Conservation (phyloP, 495 filamentous ascomycete genomes). For the Elaphomyces granulatus region DNA sequence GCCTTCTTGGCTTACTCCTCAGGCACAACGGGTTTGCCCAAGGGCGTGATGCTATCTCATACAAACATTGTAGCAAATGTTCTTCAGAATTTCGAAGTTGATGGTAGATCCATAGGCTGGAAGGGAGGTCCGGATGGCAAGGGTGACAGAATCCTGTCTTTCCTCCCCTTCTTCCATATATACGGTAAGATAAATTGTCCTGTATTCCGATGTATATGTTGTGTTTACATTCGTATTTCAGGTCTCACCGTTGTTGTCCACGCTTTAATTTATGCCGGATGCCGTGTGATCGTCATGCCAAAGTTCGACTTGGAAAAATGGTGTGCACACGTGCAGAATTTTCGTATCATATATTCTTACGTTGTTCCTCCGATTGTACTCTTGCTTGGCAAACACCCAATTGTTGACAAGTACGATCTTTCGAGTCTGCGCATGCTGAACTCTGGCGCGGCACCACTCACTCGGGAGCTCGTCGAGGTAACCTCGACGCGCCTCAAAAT, state of each 20-base stretch:
- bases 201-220: not conserved
- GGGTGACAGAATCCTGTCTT: slow-evolving; percentile 59
- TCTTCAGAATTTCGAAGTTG: slow-evolving; percentile 35
- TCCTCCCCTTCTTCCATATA: slow-evolving; percentile 92
- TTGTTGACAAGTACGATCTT: slow-evolving; percentile 67
- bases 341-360: slow-evolving; percentile 63
- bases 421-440: slow-evolving; percentile 70
- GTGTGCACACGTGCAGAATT: slow-evolving; percentile 59
- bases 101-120: slow-evolving; percentile 39
- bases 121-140: slow-evolving; percentile 42
- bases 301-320: slow-evolving; percentile 74
- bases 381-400: slow-evolving; percentile 62
- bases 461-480: slow-evolving; percentile 62
- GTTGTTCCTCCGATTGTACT: slow-evolving; percentile 79
- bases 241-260: slow-evolving; percentile 49
- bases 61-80: slow-evolving; percentile 58
- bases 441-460: slow-evolving; percentile 80
- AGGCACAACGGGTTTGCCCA: slow-evolving; percentile 74
- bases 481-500: slow-evolving; percentile 62
- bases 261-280: slow-evolving; percentile 49
- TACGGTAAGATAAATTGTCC: slow-evolving; percentile 41
- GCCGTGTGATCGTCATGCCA: slow-evolving; percentile 57
- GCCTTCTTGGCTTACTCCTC: slow-evolving; percentile 62
- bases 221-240: not conserved
- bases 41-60: slow-evolving; percentile 74